Evolutionary conservation across 257 asterid species (phyloP), one percentile per base, ranked within the genome.

Genomic region (Datura wrightii): DNA sequence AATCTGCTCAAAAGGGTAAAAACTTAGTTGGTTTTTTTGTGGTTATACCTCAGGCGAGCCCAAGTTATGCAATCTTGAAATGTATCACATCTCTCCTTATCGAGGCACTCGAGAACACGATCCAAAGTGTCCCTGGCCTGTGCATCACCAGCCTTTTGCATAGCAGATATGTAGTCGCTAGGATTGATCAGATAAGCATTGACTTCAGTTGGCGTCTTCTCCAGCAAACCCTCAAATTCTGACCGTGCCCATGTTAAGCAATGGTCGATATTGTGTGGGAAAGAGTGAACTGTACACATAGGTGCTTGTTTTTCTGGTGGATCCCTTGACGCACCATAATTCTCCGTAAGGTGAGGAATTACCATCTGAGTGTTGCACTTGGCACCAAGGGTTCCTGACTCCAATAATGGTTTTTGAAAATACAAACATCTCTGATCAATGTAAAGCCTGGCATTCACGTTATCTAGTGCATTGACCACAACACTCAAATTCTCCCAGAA

Each of bases 261-360:
- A 87, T 95, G 98, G 86, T 94, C 98, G 42, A 95, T 95, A 84
- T 93, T 95, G 89, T 95, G 98, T 2, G 98, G 98, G 86, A 95
- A 95, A 41, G 98, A 94, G 87, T 95, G 98, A 80, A 95, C 94
- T 67, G 98, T 95, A 82, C 98, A 95, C 98, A 95, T 95, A 54
- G 98, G 98, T 78, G 98, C 98, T 89, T 95, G 98, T 88, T 92
- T 95, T 92, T 95, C 98, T 13, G 98, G 98, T 41, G 98, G 98
- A 82, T 95, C 98, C 78, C 97, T 93, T 16, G 98, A 95, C 39
- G 98, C 98, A 67, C 98, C 98, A 86, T 95, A 95, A 78, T 95
- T 95, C 80, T 95, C 98, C 2, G 98, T 91, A 53, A 95, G 92
- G 88, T 95, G 98, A 13, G 98, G 98, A 85, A 95, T 92, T 50